Conservation (phyloP, 371 early-diverging fungal genomes). For the Batkoa obscura region DNA sequence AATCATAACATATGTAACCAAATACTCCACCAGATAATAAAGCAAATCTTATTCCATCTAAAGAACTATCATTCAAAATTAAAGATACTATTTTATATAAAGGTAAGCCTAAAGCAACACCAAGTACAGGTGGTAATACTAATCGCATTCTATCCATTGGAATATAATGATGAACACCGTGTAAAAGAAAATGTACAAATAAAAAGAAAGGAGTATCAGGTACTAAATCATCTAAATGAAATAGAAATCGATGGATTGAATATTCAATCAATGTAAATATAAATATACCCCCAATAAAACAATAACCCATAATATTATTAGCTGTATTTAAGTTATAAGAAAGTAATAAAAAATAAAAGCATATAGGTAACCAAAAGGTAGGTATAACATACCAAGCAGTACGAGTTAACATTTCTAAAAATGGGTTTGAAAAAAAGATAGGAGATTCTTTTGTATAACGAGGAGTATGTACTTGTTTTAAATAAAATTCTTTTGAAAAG, state of each 20-base stretch:
- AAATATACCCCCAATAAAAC: conserved; percentile 46
- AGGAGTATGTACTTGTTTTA: conserved; percentile 81
- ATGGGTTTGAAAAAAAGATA: conserved; percentile 48
- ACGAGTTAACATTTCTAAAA: conserved; percentile 58
- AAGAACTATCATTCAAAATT: conserved; percentile 19
- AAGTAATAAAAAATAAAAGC: conserved; percentile 7
- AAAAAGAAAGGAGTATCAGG: conserved; percentile 67
- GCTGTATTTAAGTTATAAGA: conserved; percentile 7
- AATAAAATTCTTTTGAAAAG: conserved; percentile 60
- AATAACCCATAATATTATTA: too few relatives aligned
- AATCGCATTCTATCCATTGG: conserved; percentile 91
- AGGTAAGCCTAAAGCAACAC: conserved; percentile 38
- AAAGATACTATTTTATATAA: conserved; percentile 29
- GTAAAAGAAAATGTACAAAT: conserved; percentile 64
- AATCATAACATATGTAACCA: conserved; percentile 79
- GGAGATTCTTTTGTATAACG: conserved; percentile 61
- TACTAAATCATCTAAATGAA: conserved; percentile 71
- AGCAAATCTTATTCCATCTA: conserved; percentile 38
- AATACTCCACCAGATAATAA: conserved; percentile 50
- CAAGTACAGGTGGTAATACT: conserved; percentile 91
- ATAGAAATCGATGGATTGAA: conserved; percentile 73
- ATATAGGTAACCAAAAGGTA: conserved; percentile 53
- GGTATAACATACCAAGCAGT: conserved; percentile 92
- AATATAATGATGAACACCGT: conserved; percentile 89
- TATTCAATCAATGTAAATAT: conserved; percentile 75